Evolutionary conservation across 768 basidiomycete species (phyloP), one percentile per base, ranked within the genome.

Genomic region (Trametes maxima): DNA sequence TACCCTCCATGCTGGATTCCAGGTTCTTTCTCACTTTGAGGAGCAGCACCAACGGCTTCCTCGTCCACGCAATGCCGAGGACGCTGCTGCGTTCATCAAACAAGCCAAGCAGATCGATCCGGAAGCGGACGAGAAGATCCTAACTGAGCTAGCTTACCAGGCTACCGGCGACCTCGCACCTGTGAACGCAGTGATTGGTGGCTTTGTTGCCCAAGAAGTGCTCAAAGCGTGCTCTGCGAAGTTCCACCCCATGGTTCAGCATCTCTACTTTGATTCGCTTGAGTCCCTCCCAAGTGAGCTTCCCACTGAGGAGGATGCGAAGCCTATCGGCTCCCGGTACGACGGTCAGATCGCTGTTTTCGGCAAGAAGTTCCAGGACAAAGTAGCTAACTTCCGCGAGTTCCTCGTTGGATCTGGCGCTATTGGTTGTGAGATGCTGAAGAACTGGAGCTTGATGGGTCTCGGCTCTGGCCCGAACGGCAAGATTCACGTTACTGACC

Each of bases 361-460:
- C 70, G 97, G 97, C 6, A 91, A 87, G 74, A 70, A 76, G 1
- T 98, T 98, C 86, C 97, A 99, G 67, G 82, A 89, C 42, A 97
- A 92, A 79, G 88, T 99, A 62, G 83, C 85, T 43, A 89, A 90
- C 71, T 86, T 94, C 72, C 85, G 91, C 25, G 92, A 98, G 70
- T 99, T 99, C 84, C 83, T 99, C 46, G 97, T 99, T 57, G 97
- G 97, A 10, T 88, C 96, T n/a, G 97, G 97, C 46, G 97, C 97
- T 37, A 98, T 99, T 72, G 97, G 97, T 19, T 99, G 97, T 72
- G 97, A 99, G 78, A 98, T 98, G 97, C 78, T 99, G 69, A 99
- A 99, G 82, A 99, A 98, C 76, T 99, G 97, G 97, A 91, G 92
- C 66, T 92, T 98, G 94, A 96, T 98, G 83, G 97, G 97, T 62